Base-by-base conservation (phyloP, 2,329 filamentous ascomycete species). In the Penicillium concentricum region DNA sequence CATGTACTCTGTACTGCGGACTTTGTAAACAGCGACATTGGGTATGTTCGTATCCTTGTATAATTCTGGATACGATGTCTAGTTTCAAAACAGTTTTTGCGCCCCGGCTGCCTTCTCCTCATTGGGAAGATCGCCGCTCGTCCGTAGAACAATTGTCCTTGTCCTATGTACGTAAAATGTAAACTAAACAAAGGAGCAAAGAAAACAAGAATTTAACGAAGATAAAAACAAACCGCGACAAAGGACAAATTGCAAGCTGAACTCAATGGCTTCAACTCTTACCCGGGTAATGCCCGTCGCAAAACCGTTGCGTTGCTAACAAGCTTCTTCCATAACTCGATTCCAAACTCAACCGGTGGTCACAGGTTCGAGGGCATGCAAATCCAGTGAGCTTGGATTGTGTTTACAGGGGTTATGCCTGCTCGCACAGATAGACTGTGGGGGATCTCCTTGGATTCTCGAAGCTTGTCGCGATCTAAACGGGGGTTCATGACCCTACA, bases 391-490 rank as follows among this genome's bases (percentile, higher is more conserved):
- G 53, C 32, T 56, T 52, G 26, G 34, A 2, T 39, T 24, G 7
- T 34, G 5, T 16, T 7, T 48, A 42, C 51, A 58, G 56, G 56
- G 56, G 22, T 13, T 39, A 57, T 55, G 56, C 51, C 26, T 42
- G 56, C 15, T 55, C 26, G 38, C 20, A 44, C 16, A n/a, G 26
- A 48, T 44, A 35, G 32, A 41, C 34, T 48, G 24, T 28, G 48
- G 55, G 53, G 26, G 51, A 49, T 54, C 44, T 28, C 16, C 51
- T 57, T 15, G 42, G 35, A 54, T 54, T 54, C 37, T 38, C 32
- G 54, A 57, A 57, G 54, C 54, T 57, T 57, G 50, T 57, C 26
- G 50, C 10, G 38, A 48, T 57, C 37, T 43, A 41, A 57, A 57
- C 30, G 41, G 43, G 44, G 30, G 22, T 54, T 47, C 42, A 56